phyloP scores from a whole-genome alignment of 2,329 filamentous ascomycete genomes.

The Clonostachys rhizophaga region DNA sequence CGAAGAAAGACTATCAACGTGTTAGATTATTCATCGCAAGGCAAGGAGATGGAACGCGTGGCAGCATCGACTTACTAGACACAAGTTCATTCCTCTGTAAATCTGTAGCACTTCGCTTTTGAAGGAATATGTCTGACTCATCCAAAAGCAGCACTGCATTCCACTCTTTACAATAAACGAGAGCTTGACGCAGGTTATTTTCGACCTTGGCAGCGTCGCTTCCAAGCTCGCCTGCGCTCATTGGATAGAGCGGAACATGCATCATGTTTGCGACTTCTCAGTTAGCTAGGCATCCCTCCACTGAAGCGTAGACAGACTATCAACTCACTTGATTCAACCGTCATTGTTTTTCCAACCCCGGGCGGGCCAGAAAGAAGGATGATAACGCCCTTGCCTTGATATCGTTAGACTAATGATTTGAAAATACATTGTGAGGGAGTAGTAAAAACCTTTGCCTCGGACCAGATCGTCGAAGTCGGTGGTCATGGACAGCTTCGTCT shows the following conservation, averaged over 20 bases:
- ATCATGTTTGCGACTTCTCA: constrained; percentile 37
- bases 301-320: no score
- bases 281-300: no score
- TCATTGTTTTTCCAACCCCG: constrained; percentile 45
- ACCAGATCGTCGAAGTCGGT: constrained; percentile 44
- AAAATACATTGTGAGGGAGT: constrained; percentile 15
- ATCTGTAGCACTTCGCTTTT: constrained; percentile 20
- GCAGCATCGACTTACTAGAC: constrained; percentile 6
- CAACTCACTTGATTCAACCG: constrained; percentile 30
- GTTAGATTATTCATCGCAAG: no score
- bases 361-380: constrained; percentile 41
- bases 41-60: no score
- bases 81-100: constrained; percentile 33
- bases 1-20: constrained; percentile 39
- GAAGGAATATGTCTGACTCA: constrained; percentile 36
- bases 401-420: constrained; percentile 13
- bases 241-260: constrained; percentile 41
- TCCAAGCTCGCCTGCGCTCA: constrained; percentile 66
- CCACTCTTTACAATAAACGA: constrained; percentile 63
- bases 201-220: constrained; percentile 62
- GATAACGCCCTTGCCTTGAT: constrained; percentile 35
- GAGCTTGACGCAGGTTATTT: constrained; percentile 40
- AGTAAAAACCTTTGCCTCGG: constrained; percentile 37
- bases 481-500: constrained; percentile 26
- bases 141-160: constrained; percentile 36